phyloP scores from a whole-genome alignment of 352 stramenopile species.

The Globisporangium cederbergense region DNA sequence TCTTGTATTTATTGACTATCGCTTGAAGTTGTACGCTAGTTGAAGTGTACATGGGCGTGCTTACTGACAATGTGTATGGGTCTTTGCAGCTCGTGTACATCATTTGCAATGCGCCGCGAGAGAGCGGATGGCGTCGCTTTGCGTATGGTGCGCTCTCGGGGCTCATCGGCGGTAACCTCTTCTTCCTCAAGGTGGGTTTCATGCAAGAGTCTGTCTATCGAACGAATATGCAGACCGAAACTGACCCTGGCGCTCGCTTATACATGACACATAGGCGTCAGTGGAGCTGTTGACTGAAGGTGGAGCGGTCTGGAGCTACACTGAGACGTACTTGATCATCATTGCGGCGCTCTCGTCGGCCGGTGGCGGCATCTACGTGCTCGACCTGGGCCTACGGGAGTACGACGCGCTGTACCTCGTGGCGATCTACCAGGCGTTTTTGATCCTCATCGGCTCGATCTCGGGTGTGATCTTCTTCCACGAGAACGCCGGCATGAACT shows the following conservation, averaged over 20 bases:
- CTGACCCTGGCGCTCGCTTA: neutral
- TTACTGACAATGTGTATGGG: neutral
- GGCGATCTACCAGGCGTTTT: slow-evolving; percentile 80
- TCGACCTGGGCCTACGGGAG: slow-evolving; percentile 71
- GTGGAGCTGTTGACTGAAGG: slow-evolving; percentile 79
- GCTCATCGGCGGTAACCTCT: slow-evolving; percentile 82
- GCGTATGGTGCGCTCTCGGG: slow-evolving; percentile 77
- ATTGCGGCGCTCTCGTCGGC: slow-evolving; percentile 53
- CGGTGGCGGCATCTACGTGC: slow-evolving; percentile 75
- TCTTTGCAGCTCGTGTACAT: slow-evolving; percentile 61
- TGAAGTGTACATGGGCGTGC: neutral
- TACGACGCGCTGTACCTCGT: slow-evolving; percentile 88
- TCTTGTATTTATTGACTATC: slow-evolving; percentile 1
- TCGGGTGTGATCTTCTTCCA: slow-evolving; percentile 88
- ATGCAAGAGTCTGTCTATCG: neutral
- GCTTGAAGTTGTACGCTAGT: neutral
- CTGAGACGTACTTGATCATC: slow-evolving; percentile 80
- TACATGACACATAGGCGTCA: slow-evolving; percentile 39
- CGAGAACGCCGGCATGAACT: slow-evolving; percentile 77
- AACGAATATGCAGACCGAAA: neutral
- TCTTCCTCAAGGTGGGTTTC: slow-evolving; percentile 77
- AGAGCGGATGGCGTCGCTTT: slow-evolving; percentile 73
- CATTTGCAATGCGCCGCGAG: slow-evolving; percentile 59
- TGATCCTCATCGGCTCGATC: slow-evolving; percentile 83
- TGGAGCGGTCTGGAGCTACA: slow-evolving; percentile 53